Evolutionary conservation across 208 protist genomes (phyloP), one percentile per base, ranked within the genome.

Genomic region (Wallacemonas sp.): DNA sequence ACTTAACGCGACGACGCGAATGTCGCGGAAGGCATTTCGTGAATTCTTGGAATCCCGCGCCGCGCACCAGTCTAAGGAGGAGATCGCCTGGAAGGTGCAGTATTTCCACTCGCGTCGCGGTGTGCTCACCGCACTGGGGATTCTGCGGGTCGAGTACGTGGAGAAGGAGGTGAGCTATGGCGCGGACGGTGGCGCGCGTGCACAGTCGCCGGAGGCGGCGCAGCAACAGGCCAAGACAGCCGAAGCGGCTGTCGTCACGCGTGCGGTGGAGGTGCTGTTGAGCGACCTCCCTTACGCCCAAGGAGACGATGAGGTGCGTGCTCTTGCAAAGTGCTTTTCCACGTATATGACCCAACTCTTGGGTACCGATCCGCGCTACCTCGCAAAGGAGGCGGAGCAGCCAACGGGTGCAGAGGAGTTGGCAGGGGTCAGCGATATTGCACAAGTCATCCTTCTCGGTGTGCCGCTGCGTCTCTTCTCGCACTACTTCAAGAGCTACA

Each of bases 401-500:
- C 46, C 39, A 8, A 46, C 19, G n/a, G 19, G 30, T n/a, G 30
- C 50, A 19, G 50, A 57, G 50, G 50, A 57, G 30, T 32, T 57
- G 5, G 30, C 29, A 13, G 27, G 38, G 21, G 3, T 48, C 27
- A 64, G 54, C 21, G 77, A 71, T 45, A 68, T 90, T n/a, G 84
- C 86, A 34, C 89, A 95, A 54, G 75, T 95, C 5, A 92, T 95
- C 62, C 30, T 92, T 19, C 72, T 95, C 3, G 89, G 89, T n/a
- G 34, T 95, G 24, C 89, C 89, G 0, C 57, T 95, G 1, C 24
- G 57, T 8, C 71, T 92, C 30, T 95, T 83, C 66, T 80, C 78
- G 6, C 69, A 67, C 29, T 91, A 87, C 78, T 95, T 95, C 57
- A 54, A 71, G 29, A 13, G 30, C 2, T 66, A 79, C 61, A 53